phyloP scores from a whole-genome alignment of 768 basidiomycete genomes.

The Tulasnella sp. region DNA sequence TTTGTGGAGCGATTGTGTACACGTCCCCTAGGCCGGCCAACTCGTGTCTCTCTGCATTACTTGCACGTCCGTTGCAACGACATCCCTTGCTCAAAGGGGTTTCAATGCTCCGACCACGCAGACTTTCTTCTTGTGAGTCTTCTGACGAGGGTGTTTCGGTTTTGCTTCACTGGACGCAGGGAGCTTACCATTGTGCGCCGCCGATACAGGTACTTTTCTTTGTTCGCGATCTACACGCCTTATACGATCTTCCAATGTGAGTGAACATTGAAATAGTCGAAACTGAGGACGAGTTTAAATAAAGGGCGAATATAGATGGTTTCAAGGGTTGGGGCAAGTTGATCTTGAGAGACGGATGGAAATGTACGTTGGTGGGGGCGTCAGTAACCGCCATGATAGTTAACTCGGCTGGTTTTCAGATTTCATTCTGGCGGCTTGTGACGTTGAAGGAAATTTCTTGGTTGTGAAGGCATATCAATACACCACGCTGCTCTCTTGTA shows the following conservation, averaged over 20 bases:
- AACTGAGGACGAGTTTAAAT: neutral
- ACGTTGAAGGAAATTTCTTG: conserved; percentile 85
- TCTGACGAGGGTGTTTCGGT: neutral
- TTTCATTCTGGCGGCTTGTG: conserved; percentile 69
- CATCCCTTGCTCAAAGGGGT: conserved; percentile 63
- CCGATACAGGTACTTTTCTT: conserved; percentile 62
- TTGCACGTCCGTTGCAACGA: conserved; percentile 82
- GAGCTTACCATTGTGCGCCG: neutral
- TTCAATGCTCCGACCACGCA: conserved; percentile 79
- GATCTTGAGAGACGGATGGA: conserved; percentile 75
- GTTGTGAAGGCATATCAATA: conserved; percentile 84
- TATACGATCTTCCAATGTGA: conserved; percentile 85
- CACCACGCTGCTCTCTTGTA: conserved; percentile 82
- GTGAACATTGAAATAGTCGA: conserved; percentile 34
- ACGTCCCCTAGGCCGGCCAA: conserved; percentile 55
- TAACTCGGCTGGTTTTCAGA: conserved; percentile 46
- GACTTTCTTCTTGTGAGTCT: conserved; percentile 72
- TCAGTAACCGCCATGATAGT: neutral
- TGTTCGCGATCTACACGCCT: conserved; percentile 75
- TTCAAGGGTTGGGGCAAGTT: conserved; percentile 77
- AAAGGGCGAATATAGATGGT: conserved; percentile 53
- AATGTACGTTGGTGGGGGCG: conserved; percentile 51
- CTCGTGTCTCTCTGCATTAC: conserved; percentile 84
- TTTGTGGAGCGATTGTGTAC: neutral
- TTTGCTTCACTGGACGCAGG: neutral